Conservation (phyloP, 352 stramenopile species). For the Phytophthora hibernalis region DNA sequence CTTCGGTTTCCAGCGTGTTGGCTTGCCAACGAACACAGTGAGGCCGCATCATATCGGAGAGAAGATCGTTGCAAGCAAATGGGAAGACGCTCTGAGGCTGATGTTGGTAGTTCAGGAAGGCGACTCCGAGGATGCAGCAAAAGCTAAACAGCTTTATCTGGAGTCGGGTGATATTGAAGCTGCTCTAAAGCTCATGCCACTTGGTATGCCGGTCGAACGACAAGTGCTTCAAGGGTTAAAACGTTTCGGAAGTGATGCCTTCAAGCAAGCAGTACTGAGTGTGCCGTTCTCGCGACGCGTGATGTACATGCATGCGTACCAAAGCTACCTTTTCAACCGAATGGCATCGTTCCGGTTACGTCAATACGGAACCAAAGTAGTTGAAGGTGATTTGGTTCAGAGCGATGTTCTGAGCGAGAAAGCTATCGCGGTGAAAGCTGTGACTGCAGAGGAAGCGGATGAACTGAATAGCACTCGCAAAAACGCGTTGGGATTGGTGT, state of each 20-base stretch:
- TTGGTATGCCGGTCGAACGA: slow-evolving; percentile 54
- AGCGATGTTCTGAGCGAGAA: slow-evolving; percentile 21
- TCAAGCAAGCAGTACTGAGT: slow-evolving; percentile 58
- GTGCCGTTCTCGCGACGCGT: slow-evolving; percentile 65
- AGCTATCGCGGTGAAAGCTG: slow-evolving; percentile 31
- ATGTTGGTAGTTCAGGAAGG: slow-evolving; percentile 50
- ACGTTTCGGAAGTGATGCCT: slow-evolving; percentile 56
- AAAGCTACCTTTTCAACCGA: slow-evolving; percentile 80
- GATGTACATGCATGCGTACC: slow-evolving; percentile 84
- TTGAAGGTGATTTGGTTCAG: slow-evolving; percentile 67
- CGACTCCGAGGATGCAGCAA: slow-evolving; percentile 41
- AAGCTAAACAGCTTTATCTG: slow-evolving; percentile 58
- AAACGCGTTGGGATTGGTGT: slow-evolving; percentile 45
- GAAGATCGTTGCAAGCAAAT: slow-evolving; percentile 69
- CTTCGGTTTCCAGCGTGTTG: slow-evolving; percentile 86
- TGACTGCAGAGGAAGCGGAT: slow-evolving; percentile 45
- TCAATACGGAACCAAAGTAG: slow-evolving; percentile 42
- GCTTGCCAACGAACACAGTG: slow-evolving; percentile 47
- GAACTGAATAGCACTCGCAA: slow-evolving; percentile 43
- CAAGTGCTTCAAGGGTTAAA: slow-evolving; percentile 75
- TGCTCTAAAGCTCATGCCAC: slow-evolving; percentile 62
- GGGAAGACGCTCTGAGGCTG: slow-evolving; percentile 54
- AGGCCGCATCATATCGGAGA: slow-evolving; percentile 77
- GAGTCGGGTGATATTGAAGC: slow-evolving; percentile 56
- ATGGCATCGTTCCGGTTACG: slow-evolving; percentile 62